These are phyloP conservation scores for Canavalia gladiata DNA, from an alignment of 306 rosid species.

Conservation along the genomic window DNA sequence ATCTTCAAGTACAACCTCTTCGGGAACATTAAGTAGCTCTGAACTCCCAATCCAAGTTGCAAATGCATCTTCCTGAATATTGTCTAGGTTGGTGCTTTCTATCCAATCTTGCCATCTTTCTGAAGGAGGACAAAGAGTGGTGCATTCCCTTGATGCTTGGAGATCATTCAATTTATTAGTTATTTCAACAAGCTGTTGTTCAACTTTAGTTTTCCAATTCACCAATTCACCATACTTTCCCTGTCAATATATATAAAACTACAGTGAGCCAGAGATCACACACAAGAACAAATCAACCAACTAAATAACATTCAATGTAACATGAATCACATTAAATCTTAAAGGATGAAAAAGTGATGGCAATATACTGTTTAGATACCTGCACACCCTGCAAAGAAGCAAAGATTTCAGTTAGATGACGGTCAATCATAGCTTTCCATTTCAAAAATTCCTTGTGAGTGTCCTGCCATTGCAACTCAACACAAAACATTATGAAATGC, in stretches of 20 bases:
- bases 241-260: conserved; percentile 56
- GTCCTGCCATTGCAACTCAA: conserved; percentile 52
- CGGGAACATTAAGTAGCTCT: conserved; percentile 57
- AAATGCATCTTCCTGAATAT: conserved; percentile 67
- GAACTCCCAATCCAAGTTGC: conserved; percentile 73
- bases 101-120: conserved; percentile 88
- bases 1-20: conserved; percentile 53
- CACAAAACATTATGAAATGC: conserved; percentile 37
- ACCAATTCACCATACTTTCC: conserved; percentile 69
- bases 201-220: conserved; percentile 75
- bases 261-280: conserved; percentile 19
- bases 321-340: conserved; percentile 30
- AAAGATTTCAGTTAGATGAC: conserved; percentile 61
- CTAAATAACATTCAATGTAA: conserved; percentile 20
- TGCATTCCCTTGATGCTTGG: conserved; percentile 59
- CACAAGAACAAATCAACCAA: neutral
- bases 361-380: conserved; percentile 53
- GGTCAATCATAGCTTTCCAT: conserved; percentile 70
- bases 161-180: conserved; percentile 61
- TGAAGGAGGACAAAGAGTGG: conserved; percentile 60
- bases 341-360: conserved; percentile 9
- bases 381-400: conserved; percentile 78
- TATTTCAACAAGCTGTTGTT: conserved; percentile 69
- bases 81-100: conserved; percentile 61
- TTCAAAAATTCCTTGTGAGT: conserved; percentile 66